phyloP scores from a whole-genome alignment of 352 stramenopile genomes.

The Globisporangium acanthophoron region DNA sequence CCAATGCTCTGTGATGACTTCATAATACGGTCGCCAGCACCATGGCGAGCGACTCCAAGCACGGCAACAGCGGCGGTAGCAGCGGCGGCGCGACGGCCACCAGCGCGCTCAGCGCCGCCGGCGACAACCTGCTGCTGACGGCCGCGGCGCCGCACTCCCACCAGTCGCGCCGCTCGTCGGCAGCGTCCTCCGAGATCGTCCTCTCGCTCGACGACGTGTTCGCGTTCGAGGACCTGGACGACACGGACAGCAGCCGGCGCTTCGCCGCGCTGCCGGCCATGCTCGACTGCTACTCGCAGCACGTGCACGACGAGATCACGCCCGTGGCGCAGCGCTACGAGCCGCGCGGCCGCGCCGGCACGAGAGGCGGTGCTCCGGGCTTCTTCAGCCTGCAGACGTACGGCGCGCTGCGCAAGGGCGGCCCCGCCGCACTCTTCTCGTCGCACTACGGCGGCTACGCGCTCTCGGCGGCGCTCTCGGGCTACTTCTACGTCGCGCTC shows the following conservation, averaged over 20 bases:
- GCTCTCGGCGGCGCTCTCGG: conserved; percentile 8
- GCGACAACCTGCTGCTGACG: neutral
- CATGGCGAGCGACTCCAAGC: neutral
- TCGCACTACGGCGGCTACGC: conserved; percentile 11
- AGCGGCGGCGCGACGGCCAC: neutral
- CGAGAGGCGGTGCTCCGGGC: conserved; percentile 17
- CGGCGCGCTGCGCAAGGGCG: conserved; percentile 35
- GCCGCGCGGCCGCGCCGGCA: conserved; percentile 16
- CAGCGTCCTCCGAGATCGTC: conserved; percentile 4
- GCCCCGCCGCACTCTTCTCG: conserved; percentile 7
- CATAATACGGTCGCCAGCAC: neutral
- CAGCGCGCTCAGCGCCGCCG: neutral
- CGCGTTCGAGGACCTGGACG: neutral
- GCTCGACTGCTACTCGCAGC: conserved; percentile 4
- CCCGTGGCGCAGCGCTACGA: conserved; percentile 20
- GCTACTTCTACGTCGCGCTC: conserved; percentile 12
- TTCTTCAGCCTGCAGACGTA: conserved; percentile 73
- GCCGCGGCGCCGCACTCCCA: neutral
- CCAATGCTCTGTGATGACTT: too few relatives aligned
- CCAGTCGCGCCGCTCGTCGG: neutral
- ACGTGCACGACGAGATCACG: neutral
- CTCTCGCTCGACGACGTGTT: conserved; percentile 7
- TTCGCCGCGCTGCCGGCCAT: neutral
- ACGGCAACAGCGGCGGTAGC: neutral
- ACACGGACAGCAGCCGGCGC: neutral